phyloP scores from a whole-genome alignment of 1,284 basidiomycete genomes.

The Ceratobasidium sp. region DNA sequence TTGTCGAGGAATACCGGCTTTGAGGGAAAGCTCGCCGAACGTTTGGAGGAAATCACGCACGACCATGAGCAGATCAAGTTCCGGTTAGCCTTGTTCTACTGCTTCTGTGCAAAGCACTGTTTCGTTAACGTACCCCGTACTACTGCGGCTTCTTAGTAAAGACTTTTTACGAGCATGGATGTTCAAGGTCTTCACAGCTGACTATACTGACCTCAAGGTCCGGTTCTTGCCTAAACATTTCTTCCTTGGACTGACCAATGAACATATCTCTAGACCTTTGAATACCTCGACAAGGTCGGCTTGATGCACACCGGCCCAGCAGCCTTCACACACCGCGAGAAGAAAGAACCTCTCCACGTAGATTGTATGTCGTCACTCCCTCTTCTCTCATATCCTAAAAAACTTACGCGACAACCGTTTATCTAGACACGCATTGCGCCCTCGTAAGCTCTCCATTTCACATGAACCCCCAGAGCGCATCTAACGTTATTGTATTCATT shows the following conservation, averaged over 20 bases:
- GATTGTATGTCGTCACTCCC: constrained; percentile 40
- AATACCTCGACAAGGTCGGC: constrained; percentile 47
- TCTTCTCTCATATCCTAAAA: background rate
- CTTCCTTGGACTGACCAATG: constrained; percentile 22
- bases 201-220: constrained; percentile 46
- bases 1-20: constrained; percentile 48
- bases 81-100: constrained; percentile 29
- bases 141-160: constrained; percentile 39
- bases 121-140: background rate
- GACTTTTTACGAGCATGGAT: constrained; percentile 47
- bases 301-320: constrained; percentile 49
- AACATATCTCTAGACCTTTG: constrained; percentile 42
- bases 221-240: background rate
- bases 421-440: constrained; percentile 46
- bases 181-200: constrained; percentile 49
- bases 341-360: constrained; percentile 50
- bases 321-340: constrained; percentile 49
- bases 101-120: background rate
- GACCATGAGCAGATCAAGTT: constrained; percentile 48
- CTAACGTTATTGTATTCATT: background rate
- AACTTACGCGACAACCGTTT: background rate
- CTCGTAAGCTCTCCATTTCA: constrained; percentile 25
- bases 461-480: background rate
- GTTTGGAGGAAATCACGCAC: constrained; percentile 43
- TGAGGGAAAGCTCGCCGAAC: constrained; percentile 27